Conservation (phyloP, 2,329 filamentous ascomycete genomes). For the Cercospora zeae-maydis region DNA sequence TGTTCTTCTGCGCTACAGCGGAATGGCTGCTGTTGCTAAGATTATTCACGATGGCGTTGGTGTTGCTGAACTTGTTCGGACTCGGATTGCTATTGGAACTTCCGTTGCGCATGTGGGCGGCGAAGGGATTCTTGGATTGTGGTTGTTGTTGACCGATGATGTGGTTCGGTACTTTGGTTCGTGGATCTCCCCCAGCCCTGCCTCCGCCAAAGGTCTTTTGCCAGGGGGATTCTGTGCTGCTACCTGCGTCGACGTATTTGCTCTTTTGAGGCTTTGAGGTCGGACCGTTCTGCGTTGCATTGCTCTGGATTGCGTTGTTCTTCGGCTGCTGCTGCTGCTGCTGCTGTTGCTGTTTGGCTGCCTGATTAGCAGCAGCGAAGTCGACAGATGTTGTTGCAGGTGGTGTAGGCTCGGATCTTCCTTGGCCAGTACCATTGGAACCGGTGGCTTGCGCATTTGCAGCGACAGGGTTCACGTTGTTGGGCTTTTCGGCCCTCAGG, state of each 20-base stretch:
- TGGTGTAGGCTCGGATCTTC: not conserved
- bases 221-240: not conserved
- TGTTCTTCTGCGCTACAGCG: not conserved
- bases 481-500: not conserved
- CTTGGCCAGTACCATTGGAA: not conserved
- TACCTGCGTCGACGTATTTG: conserved; percentile 5
- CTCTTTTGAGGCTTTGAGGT: not conserved
- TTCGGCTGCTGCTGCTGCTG: not conserved
- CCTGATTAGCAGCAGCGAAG: not conserved
- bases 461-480: not conserved
- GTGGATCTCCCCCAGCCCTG: not conserved
- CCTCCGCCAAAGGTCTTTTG: not conserved
- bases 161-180: not conserved
- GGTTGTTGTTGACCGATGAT: not conserved
- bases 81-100: not conserved
- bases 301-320: not conserved
- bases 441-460: not conserved
- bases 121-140: not conserved
- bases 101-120: not conserved
- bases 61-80: conserved; percentile 2
- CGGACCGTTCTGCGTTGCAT: not conserved
- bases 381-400: not conserved
- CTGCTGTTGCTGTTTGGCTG: not conserved
- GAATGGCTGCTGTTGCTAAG: not conserved
- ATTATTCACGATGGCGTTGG: not conserved